phyloP scores from a whole-genome alignment of 352 stramenopile species.

The Halophytophthora polymorphica region DNA sequence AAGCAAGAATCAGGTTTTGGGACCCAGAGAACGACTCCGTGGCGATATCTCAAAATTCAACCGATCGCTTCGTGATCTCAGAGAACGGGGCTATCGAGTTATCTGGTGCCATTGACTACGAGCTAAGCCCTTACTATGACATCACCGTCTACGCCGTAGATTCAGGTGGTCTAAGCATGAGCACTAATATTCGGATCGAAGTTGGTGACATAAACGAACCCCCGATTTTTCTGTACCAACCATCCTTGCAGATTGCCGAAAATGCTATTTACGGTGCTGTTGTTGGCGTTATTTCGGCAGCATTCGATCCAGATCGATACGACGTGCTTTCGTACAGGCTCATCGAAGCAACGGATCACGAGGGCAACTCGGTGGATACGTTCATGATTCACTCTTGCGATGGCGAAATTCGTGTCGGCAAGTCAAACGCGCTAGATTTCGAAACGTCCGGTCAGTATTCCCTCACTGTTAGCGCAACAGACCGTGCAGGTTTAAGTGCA shows the following conservation, averaged over 20 bases:
- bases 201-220: constrained; percentile 52
- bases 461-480: constrained; percentile 38
- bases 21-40: constrained; percentile 65
- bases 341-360: constrained; percentile 16
- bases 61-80: constrained; percentile 27
- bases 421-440: constrained; percentile 30
- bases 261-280: constrained; percentile 29
- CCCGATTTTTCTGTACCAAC: constrained; percentile 31
- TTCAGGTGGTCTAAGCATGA: constrained; percentile 4
- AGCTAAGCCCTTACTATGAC: constrained; percentile 21
- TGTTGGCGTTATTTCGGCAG: constrained; percentile 27
- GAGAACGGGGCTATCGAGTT: constrained; percentile 14
- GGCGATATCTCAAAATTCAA: constrained; percentile 22
- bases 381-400: constrained; percentile 59
- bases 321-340: constrained; percentile 45
- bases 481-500: constrained; percentile 35
- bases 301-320: constrained; percentile 48
- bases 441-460: constrained; percentile 28
- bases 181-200: constrained; percentile 26
- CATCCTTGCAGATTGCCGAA: constrained; percentile 31
- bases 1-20: constrained; percentile 32
- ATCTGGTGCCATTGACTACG: constrained; percentile 15
- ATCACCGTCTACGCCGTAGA: constrained; percentile 14
- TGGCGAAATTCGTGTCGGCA: constrained; percentile 41
- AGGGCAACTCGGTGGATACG: constrained; percentile 33